Evolutionary conservation across 2,329 filamentous ascomycete genomes (phyloP), one percentile per base, ranked within the genome.

Genomic region (Phyllosticta citrichinensis): DNA sequence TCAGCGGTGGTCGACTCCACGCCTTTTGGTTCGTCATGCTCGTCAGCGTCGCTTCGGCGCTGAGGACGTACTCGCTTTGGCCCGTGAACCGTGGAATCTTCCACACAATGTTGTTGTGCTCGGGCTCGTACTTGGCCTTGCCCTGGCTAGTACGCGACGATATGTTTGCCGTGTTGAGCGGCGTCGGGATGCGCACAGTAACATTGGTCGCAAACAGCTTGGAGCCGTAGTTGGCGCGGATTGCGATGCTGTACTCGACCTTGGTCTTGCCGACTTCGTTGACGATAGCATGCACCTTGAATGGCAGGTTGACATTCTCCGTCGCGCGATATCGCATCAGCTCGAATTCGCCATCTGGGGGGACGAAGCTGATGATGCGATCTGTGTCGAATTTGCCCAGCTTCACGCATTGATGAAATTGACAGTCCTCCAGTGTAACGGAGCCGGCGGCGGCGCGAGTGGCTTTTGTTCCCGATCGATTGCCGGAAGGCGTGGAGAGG

Each of bases 361-460:
- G 94, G 47, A 99, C 87, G 74, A 99, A 97, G 63, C 88, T 94
- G 74, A 99, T 97, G 73, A 96, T 97, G 65, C 94, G 84, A 76
- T 99, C 94, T 30, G 88, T 88, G 75, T 97, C 94, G 71, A 99
- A 99, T 72, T 95, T 95, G 66, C 93, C 92, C 30, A 99, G 82
- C 78, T 97, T 96, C 63, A 99, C 94, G 74, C 94, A 99, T 75
- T 99, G 94, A 75, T 99, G 94, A 77, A 99, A 97, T 71, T 97
- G 94, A 71, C 95, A 97, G 74, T 99, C 94, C 73, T 99, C 95
- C 25, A 99, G 81, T 0, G 92, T 96, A 58, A 99, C 95, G 65
- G 89, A 95, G 40, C 94, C 94, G 0, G 94, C 94, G 0, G 94
- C 94, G 0, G 94, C 94, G 74, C 96, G 93, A 50, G 94, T 97